Conservation (phyloP, 805 yeast species). For the Yarrowia sp. region DNA sequence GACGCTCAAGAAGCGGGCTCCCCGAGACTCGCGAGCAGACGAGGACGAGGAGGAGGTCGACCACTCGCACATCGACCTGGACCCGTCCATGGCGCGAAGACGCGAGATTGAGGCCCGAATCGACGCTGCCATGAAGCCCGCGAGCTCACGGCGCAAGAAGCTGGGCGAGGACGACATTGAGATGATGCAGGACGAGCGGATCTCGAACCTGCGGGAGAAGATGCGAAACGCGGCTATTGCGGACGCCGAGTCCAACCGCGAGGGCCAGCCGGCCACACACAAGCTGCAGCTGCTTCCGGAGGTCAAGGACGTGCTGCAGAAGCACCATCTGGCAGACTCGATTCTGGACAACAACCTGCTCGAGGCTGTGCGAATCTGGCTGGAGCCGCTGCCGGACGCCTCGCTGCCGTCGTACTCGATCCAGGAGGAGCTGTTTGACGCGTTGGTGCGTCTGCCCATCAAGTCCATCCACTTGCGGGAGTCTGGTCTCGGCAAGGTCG, state of each 20-base stretch:
- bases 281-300: slow-evolving; percentile 77
- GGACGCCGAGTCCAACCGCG: slow-evolving; percentile 52
- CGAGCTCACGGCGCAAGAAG: slow-evolving; percentile 51
- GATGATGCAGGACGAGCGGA: slow-evolving; percentile 89
- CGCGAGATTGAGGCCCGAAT: slow-evolving; percentile 77
- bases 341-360: slow-evolving; percentile 89
- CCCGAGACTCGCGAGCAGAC: slow-evolving; percentile 30
- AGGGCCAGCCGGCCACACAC: slow-evolving; percentile 67
- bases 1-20: slow-evolving; percentile 30
- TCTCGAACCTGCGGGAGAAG: slow-evolving; percentile 73
- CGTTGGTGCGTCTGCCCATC: slow-evolving; percentile 77
- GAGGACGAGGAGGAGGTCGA: slow-evolving; percentile 32
- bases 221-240: slow-evolving; percentile 75
- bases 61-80: slow-evolving; percentile 35
- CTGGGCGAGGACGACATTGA: slow-evolving; percentile 92
- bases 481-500: slow-evolving; percentile 88
- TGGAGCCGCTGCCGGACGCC: slow-evolving; percentile 97
- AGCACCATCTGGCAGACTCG: slow-evolving; percentile 85
- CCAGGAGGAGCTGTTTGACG: slow-evolving; percentile 78
- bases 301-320: slow-evolving; percentile 71
- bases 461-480: slow-evolving; percentile 95
- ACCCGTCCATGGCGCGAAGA: slow-evolving; percentile 51
- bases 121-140: slow-evolving; percentile 71
- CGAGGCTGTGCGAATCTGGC: slow-evolving; percentile 93
- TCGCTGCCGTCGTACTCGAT: slow-evolving; percentile 97